phyloP scores from a whole-genome alignment of 352 stramenopile genomes.

The Phytophthora vignae region DNA sequence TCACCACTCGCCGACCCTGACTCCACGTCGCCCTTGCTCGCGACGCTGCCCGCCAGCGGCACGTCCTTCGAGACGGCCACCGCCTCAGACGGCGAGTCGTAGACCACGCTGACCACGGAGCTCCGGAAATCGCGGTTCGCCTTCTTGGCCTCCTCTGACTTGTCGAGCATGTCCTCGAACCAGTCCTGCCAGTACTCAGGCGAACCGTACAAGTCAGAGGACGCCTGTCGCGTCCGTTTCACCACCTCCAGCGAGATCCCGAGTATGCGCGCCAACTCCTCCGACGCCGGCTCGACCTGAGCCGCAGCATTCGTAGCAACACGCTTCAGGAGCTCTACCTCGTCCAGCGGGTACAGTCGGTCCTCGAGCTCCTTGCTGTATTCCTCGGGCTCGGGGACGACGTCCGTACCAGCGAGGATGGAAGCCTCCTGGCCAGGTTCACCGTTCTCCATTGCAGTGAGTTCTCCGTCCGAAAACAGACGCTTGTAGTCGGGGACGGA shows the following conservation, averaged over 20 bases:
- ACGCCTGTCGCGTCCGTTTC: neutral
- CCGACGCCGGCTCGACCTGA: neutral
- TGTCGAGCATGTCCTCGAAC: neutral
- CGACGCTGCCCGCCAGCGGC: neutral
- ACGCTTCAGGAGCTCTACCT: neutral
- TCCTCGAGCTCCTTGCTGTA: constrained; percentile 14
- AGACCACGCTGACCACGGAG: neutral
- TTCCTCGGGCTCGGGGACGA: neutral
- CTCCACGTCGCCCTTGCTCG: neutral
- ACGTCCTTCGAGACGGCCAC: too few species aligned
- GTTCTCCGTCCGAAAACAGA: constrained; percentile 1
- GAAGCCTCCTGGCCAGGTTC: neutral
- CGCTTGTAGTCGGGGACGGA: neutral
- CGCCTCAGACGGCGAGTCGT: neutral
- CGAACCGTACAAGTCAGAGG: neutral
- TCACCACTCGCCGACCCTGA: neutral
- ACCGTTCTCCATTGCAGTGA: neutral
- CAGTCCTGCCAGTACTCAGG: constrained; percentile 3
- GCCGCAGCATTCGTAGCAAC: neutral
- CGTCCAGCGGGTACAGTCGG: constrained; percentile 1
- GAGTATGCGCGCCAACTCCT: neutral
- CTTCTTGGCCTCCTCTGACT: neutral
- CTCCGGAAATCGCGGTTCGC: constrained; percentile 8
- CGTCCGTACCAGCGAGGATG: neutral
- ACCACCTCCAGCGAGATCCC: neutral